Conservation (phyloP, 176 grass and related monocot species). For the Rhipidocladum racemiflorum region DNA sequence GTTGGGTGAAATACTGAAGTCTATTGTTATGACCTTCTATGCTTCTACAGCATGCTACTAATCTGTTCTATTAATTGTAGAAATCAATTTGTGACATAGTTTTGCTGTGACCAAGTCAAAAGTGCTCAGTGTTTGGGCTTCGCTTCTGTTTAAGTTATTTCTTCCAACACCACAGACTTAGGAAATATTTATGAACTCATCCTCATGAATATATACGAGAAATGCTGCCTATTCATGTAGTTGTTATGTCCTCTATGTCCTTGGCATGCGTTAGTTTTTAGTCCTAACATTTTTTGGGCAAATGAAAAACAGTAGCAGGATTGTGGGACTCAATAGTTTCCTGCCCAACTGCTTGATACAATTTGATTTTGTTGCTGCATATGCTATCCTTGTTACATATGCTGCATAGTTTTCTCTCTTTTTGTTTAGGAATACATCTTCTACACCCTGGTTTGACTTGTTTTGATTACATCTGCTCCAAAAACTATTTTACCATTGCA, state of each 20-base stretch:
- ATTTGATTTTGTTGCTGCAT: not conserved
- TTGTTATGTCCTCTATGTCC: too few relatives aligned
- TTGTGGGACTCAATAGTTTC: too few relatives aligned
- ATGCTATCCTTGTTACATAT: not conserved
- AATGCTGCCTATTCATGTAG: too few relatives aligned
- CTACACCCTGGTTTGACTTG: not conserved
- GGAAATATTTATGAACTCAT: not conserved
- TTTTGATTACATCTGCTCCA: not conserved
- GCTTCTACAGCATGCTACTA: not conserved
- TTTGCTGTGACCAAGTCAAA: not conserved
- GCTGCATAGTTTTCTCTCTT: not conserved
- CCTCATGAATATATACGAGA: too few relatives aligned
- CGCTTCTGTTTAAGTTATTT: not conserved
- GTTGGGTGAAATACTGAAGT: not conserved
- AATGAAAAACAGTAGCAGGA: too few relatives aligned
- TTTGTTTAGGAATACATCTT: not conserved
- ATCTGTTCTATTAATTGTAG: constrained; percentile 19
- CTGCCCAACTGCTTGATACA: not conserved
- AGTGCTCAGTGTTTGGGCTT: not conserved
- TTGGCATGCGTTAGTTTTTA: too few relatives aligned
- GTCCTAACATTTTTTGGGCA: too few relatives aligned
- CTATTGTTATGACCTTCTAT: not conserved
- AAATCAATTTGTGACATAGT: not conserved
- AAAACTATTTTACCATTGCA: constrained; percentile 4
- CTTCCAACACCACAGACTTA: not conserved